Conservation (phyloP, 352 stramenopile species). For the Phytophthora niederhauseri region DNA sequence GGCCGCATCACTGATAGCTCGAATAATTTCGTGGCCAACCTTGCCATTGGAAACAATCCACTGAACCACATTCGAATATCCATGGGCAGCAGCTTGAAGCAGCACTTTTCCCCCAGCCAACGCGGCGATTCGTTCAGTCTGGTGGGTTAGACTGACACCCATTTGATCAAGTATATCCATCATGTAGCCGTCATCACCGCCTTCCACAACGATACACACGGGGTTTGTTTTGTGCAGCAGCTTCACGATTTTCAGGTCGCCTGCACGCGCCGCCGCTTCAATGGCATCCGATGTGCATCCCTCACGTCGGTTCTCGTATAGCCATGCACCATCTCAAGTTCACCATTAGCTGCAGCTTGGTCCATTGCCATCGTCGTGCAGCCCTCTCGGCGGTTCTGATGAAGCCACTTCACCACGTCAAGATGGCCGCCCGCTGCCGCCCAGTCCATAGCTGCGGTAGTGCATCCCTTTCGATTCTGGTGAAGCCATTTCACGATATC, state of each 20-base stretch:
- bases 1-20: too few species aligned
- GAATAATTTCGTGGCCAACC: too few species aligned
- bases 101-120: too few species aligned
- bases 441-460: conserved; percentile 8
- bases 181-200: too few species aligned
- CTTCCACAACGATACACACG: too few species aligned
- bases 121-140: too few species aligned
- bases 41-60: too few species aligned
- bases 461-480: neutral
- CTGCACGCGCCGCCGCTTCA: neutral
- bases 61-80: too few species aligned
- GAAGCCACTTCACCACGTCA: conserved; percentile 5
- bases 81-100: too few species aligned
- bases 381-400: neutral
- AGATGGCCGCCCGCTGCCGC: conserved; percentile 9
- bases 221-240: neutral
- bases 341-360: neutral
- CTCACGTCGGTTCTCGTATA: neutral
- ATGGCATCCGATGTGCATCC: neutral
- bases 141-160: too few species aligned
- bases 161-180: too few species aligned
- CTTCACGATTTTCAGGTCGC: conserved; percentile 2
- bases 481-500: conserved; percentile 7
- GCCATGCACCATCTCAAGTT: conserved; percentile 2
- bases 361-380: conserved; percentile 1